Evolutionary conservation across 1,284 basidiomycete species (phyloP), one percentile per base, ranked within the genome.

Genomic region (Tilletiopsis washingtonensis): DNA sequence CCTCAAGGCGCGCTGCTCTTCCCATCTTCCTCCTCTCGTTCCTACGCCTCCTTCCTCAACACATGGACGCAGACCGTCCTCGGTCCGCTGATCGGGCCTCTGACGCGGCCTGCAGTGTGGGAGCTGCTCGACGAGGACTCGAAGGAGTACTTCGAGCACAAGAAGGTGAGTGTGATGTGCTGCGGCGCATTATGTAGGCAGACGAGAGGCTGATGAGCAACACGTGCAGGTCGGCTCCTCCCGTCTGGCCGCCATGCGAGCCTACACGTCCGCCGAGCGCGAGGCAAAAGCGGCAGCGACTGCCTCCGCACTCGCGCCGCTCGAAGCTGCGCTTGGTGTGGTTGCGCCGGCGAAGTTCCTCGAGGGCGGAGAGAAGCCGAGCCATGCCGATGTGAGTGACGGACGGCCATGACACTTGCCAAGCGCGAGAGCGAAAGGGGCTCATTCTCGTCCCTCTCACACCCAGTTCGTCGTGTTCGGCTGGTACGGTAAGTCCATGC

Each of bases 391-490:
- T n/a, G n/a, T n/a, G n/a, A n/a, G n/a, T n/a, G n/a, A n/a, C n/a
- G n/a, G n/a, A n/a, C n/a, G n/a, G n/a, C n/a, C n/a, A n/a, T n/a
- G n/a, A n/a, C n/a, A n/a, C n/a, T n/a, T n/a, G n/a, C n/a, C n/a
- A n/a, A n/a, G n/a, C n/a, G n/a, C n/a, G n/a, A n/a, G n/a, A n/a
- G n/a, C n/a, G n/a, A n/a, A n/a, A n/a, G n/a, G n/a, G n/a, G n/a
- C n/a, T n/a, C n/a, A n/a, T n/a, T n/a, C n/a, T n/a, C n/a, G n/a
- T n/a, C n/a, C n/a, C n/a, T n/a, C n/a, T n/a, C n/a, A n/a, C n/a
- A n/a, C n/a, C n/a, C n/a, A 66, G 45, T 61, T 61, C 49, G 51
- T 54, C 32, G 51, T 66, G 27, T 64, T 58, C 23, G 62, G 64
- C 3, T 66, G 52, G 50, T 61, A 64, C 45, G 59, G 56, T 14